Evolutionary conservation across 2,329 filamentous ascomycete genomes (phyloP).

Genomic region (Arthrobotrys pseudoclavata): DNA sequence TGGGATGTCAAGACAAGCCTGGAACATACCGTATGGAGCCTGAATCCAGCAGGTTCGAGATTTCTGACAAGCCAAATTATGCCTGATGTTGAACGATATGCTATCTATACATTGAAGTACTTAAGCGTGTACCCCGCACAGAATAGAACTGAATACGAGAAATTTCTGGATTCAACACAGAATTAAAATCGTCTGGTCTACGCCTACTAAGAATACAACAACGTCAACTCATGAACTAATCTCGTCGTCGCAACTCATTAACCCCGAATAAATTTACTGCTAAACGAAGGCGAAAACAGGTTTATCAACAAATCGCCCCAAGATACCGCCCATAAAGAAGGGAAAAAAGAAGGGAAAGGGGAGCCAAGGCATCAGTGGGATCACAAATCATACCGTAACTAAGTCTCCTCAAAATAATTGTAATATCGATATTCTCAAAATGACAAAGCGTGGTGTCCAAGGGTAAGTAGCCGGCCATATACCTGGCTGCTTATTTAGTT

Average conservation of each 20-base stretch:
- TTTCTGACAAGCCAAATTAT: background rate
- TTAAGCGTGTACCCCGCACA: background rate
- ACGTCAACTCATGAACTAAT: background rate
- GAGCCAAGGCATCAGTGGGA: background rate
- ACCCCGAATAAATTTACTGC: too few species aligned
- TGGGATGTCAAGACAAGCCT: too few species aligned
- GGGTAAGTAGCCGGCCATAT: background rate
- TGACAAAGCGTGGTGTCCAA: slow-evolving; percentile 3
- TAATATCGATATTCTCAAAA: background rate
- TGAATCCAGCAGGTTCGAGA: background rate
- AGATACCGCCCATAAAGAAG: background rate
- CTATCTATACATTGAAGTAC: background rate
- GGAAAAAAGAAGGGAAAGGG: background rate
- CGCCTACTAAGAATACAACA: background rate
- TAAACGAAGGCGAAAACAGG: background rate
- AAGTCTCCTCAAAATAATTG: too few species aligned
- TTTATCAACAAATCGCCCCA: background rate
- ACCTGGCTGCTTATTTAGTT: too few species aligned
- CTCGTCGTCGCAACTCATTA: too few species aligned
- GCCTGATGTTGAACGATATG: background rate
- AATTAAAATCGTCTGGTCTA: background rate
- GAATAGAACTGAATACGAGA: background rate
- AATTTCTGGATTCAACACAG: background rate
- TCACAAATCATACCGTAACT: too few species aligned
- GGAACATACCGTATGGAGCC: background rate